Conservation (phyloP, 108 stramenopile species). For the Chaetoceros tenuissimus region DNA sequence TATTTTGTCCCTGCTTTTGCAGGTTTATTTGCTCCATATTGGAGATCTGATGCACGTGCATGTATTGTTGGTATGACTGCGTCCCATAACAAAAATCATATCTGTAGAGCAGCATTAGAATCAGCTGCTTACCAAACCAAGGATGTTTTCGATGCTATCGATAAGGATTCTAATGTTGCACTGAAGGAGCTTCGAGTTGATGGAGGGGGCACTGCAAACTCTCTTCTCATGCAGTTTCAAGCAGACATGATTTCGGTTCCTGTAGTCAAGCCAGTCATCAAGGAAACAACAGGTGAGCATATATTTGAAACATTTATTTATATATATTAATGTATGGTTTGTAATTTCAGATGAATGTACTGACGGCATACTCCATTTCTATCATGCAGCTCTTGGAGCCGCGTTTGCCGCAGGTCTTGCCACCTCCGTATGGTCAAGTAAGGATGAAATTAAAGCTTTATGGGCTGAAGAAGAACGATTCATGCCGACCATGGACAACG, state of each 20-base stretch:
- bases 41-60: constrained; percentile 90
- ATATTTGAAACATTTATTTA: too few relatives aligned
- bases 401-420: constrained; percentile 96
- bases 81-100: constrained; percentile 79
- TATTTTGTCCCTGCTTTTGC: constrained; percentile 96
- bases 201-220: constrained; percentile 90
- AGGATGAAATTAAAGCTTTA: constrained; percentile 65
- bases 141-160: constrained; percentile 91
- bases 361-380: too few relatives aligned
- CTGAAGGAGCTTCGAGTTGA: constrained; percentile 82
- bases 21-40: constrained; percentile 95
- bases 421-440: constrained; percentile 83
- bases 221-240: constrained; percentile 95
- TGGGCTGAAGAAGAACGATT: constrained; percentile 72
- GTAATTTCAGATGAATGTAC: too few relatives aligned
- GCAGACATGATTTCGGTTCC: constrained; percentile 84
- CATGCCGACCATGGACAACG: constrained; percentile 54
- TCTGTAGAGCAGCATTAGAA: constrained; percentile 93
- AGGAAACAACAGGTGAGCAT: constrained; percentile 99
- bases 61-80: constrained; percentile 92
- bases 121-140: constrained; percentile 86
- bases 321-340: too few relatives aligned
- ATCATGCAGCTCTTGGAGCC: constrained; percentile 88
- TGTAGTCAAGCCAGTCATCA: constrained; percentile 65
- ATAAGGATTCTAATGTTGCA: constrained; percentile 56